phyloP scores from a whole-genome alignment of 805 yeast genomes.

The Metschnikowia santaceciliae region DNA sequence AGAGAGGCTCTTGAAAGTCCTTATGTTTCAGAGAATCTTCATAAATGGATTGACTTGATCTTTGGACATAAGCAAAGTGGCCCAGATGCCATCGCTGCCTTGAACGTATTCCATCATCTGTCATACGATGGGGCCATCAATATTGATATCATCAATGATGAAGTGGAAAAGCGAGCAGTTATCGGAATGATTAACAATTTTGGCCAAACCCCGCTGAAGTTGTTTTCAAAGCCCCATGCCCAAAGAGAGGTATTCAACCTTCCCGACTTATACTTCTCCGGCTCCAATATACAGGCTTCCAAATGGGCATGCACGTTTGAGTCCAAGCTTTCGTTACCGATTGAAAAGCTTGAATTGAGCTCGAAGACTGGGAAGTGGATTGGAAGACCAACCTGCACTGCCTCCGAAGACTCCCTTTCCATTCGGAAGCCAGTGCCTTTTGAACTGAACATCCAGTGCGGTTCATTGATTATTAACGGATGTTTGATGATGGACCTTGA shows the following conservation, averaged over 20 bases:
- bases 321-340: constrained; percentile 37
- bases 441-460: constrained; percentile 19
- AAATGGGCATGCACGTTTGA: constrained; percentile 34
- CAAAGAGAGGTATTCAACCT: constrained; percentile 35
- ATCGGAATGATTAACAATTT: constrained; percentile 86
- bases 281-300: constrained; percentile 5
- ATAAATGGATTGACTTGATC: constrained; percentile 80
- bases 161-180: constrained; percentile 66
- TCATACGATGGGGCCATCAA: constrained; percentile 84
- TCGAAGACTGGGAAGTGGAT: constrained; percentile 45
- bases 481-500: constrained; percentile 42
- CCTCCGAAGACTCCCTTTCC: constrained; percentile 34
- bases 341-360: constrained; percentile 44
- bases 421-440: constrained; percentile 28
- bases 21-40: constrained; percentile 70
- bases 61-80: constrained; percentile 84
- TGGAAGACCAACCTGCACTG: constrained; percentile 42
- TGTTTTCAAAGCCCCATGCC: constrained; percentile 69
- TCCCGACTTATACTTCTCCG: constrained; percentile 34
- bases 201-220: constrained; percentile 82
- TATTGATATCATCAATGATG: constrained; percentile 69
- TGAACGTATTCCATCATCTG: constrained; percentile 78
- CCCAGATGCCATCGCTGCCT: constrained; percentile 54
- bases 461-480: constrained; percentile 40
- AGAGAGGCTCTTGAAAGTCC: constrained; percentile 82